Evolutionary conservation across 2,329 filamentous ascomycete species (phyloP).

Genomic region (Metarhizium brunneum): DNA sequence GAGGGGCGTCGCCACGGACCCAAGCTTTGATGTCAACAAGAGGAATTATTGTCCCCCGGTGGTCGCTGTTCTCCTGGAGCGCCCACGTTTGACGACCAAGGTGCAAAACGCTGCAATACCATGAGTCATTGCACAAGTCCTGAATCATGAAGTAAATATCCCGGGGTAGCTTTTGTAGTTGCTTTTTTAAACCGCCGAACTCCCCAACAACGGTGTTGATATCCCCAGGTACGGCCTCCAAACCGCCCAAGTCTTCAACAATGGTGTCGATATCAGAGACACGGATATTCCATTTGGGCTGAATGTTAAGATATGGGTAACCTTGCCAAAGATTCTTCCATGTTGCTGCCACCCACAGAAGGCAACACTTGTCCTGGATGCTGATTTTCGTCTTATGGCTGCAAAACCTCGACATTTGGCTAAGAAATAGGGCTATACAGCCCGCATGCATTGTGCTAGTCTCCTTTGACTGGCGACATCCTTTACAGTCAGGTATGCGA

Average conservation of each 20-base stretch:
- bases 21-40: conserved; percentile 2
- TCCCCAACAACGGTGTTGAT: too few species aligned
- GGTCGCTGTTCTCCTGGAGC: background rate
- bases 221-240: too few species aligned
- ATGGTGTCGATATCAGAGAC: background rate
- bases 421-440: conserved; percentile 1
- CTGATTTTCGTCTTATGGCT: background rate
- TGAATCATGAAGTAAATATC: background rate
- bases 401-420: background rate
- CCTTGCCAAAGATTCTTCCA: conserved; percentile 5
- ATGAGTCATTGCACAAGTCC: background rate
- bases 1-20: background rate
- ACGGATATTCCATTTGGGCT: background rate
- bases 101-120: background rate
- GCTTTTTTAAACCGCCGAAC: too few species aligned
- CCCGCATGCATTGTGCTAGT: background rate
- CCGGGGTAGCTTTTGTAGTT: too few species aligned
- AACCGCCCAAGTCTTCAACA: background rate
- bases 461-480: background rate
- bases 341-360: conserved; percentile 3
- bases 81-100: background rate
- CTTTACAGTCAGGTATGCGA: background rate
- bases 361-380: background rate
- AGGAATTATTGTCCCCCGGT: background rate
- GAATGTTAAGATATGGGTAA: background rate